phyloP scores from a whole-genome alignment of 176 grass and related monocot species.

The Triticum turgidum region DNA sequence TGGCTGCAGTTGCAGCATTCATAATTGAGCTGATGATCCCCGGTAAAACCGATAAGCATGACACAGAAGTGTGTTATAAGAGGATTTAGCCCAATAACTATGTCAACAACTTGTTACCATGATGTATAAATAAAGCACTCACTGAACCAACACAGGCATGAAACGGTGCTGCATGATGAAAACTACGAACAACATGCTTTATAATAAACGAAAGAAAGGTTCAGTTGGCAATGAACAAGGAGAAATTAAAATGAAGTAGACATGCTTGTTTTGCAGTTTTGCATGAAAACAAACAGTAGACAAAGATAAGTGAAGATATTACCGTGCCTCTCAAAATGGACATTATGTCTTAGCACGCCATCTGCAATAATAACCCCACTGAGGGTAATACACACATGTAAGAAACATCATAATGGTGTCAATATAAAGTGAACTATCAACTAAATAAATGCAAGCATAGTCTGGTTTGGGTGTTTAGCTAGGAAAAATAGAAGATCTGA shows the following conservation, averaged over 20 bases:
- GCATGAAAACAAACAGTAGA: conserved; percentile 5
- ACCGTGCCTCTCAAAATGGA: conserved; percentile 89
- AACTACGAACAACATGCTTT: not conserved
- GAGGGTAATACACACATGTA: conserved; percentile 26
- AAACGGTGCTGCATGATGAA: not conserved
- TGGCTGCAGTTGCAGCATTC: not conserved
- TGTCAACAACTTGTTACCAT: not conserved
- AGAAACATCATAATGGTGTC: conserved; percentile 12
- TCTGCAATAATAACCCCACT: conserved; percentile 98
- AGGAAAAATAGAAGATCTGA: not conserved
- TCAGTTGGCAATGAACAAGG: not conserved
- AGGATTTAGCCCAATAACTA: conserved; percentile 4
- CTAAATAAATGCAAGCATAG: not conserved
- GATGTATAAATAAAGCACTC: not conserved
- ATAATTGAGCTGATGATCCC: not conserved
- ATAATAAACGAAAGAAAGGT: not conserved
- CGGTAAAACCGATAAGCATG: not conserved
- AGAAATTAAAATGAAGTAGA: not conserved
- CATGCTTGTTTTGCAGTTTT: not conserved
- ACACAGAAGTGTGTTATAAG: not conserved
- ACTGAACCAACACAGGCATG: not conserved
- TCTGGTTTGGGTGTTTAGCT: not conserved
- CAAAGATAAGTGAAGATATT: conserved; percentile 24
- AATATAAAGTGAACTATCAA: not conserved
- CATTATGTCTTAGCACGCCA: conserved; percentile 65